Conservation (phyloP, 1,139 yeast genomes). For the Blastobotrys capitulatus region DNA sequence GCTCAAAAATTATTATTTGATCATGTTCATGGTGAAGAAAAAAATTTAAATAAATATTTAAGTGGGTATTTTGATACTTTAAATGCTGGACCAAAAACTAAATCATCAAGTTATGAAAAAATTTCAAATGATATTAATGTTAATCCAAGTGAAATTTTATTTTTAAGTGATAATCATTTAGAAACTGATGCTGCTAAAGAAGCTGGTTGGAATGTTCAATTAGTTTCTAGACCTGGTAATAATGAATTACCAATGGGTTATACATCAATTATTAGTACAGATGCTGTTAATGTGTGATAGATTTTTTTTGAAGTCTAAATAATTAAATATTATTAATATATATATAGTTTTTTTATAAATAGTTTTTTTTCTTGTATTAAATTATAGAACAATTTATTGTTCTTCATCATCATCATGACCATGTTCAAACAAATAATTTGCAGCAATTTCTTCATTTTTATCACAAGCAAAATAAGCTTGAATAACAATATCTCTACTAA, state of each 20-base stretch:
- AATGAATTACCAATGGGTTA: slow-evolving; percentile 38
- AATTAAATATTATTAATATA: background rate
- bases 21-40: slow-evolving; percentile 42
- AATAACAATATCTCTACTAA: slow-evolving; percentile 77
- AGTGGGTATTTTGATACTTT: slow-evolving; percentile 78
- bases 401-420: slow-evolving; percentile 33
- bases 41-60: slow-evolving; percentile 51
- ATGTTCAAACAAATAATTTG: slow-evolving; percentile 69
- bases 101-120: slow-evolving; percentile 48
- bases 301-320: background rate
- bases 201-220: slow-evolving; percentile 55
- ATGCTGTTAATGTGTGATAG: background rate
- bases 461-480: slow-evolving; percentile 98
- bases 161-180: slow-evolving; percentile 58
- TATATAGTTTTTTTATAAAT: background rate
- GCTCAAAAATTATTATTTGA: slow-evolving; percentile 78
- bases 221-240: slow-evolving; percentile 77
- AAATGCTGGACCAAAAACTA: slow-evolving; percentile 72
- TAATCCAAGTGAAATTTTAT: slow-evolving; percentile 42
- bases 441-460: slow-evolving; percentile 94
- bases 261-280: slow-evolving; percentile 2
- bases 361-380: background rate
- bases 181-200: slow-evolving; percentile 57
- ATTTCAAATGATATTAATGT: slow-evolving; percentile 48
- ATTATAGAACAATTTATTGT: slow-evolving; percentile 13